Evolutionary conservation across 2,329 filamentous ascomycete species (phyloP).

Genomic region (Cytospora piceae): DNA sequence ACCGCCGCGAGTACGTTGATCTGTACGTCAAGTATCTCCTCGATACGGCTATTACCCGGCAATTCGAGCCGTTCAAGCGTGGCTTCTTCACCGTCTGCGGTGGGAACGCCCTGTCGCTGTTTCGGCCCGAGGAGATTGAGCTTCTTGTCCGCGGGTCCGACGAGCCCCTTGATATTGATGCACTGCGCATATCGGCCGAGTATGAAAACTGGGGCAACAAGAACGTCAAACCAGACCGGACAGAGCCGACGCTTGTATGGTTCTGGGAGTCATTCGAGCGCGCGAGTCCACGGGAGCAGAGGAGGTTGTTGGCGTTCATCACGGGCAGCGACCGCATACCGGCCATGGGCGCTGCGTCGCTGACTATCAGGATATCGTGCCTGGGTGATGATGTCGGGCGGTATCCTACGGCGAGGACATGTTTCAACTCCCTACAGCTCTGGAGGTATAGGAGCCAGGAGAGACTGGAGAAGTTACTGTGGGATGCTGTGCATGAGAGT

Average conservation of each 20-base stretch:
- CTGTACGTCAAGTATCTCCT: slow-evolving; percentile 81
- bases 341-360: slow-evolving; percentile 79
- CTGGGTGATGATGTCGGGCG: slow-evolving; percentile 74
- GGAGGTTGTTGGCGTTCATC: slow-evolving; percentile 81
- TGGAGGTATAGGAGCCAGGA: slow-evolving; percentile 71
- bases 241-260: slow-evolving; percentile 74
- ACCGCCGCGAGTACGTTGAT: slow-evolving; percentile 84
- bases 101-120: slow-evolving; percentile 84
- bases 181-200: slow-evolving; percentile 74
- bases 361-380: slow-evolving; percentile 76
- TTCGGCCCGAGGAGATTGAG: slow-evolving; percentile 90
- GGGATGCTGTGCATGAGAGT: slow-evolving; percentile 86
- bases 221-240: slow-evolving; percentile 53
- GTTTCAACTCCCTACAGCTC: slow-evolving; percentile 83
- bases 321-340: slow-evolving; percentile 91
- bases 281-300: slow-evolving; percentile 69
- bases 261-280: slow-evolving; percentile 84
- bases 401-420: slow-evolving; percentile 86
- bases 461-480: slow-evolving; percentile 72
- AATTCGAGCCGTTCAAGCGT: slow-evolving; percentile 92
- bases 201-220: slow-evolving; percentile 77
- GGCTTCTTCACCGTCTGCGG: slow-evolving; percentile 93
- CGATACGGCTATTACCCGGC: slow-evolving; percentile 74
- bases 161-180: slow-evolving; percentile 77
- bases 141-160: slow-evolving; percentile 84